Evolutionary conservation across 345 rosid genomes (phyloP).

Genomic region (Clausena lansium): DNA sequence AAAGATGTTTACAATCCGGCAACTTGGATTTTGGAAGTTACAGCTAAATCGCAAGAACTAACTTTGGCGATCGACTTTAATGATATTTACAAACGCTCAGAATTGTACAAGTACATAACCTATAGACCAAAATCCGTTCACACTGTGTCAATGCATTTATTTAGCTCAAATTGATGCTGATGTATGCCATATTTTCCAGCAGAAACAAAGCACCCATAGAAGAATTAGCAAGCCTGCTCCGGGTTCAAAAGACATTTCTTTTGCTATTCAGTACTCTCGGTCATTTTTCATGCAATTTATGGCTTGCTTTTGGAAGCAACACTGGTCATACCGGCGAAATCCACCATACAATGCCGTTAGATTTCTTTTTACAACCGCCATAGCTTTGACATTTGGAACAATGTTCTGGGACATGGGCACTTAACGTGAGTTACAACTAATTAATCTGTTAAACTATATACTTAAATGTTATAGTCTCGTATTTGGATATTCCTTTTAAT

Average conservation of each 20-base stretch:
- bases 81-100: constrained; percentile 35
- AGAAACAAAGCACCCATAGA: constrained; percentile 48
- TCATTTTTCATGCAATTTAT: constrained; percentile 37
- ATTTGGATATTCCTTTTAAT: background rate
- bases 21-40: constrained; percentile 53
- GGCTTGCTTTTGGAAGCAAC: constrained; percentile 54
- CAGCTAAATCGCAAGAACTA: constrained; percentile 35
- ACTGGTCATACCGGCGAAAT: constrained; percentile 53
- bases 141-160: background rate
- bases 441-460: background rate
- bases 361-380: constrained; percentile 26
- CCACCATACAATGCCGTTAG: constrained; percentile 37
- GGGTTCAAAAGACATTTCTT: constrained; percentile 37
- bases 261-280: constrained; percentile 42
- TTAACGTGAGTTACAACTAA: constrained; percentile 17
- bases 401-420: constrained; percentile 40
- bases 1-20: constrained; percentile 51
- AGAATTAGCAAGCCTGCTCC: constrained; percentile 31
- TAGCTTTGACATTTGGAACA: constrained; percentile 40
- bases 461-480: background rate
- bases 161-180: background rate
- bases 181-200: constrained; percentile 26
- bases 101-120: constrained; percentile 28
- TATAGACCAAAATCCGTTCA: too few relatives aligned
- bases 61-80: constrained; percentile 41